phyloP scores from a whole-genome alignment of 2,329 filamentous ascomycete species.

The Fusarium luffae region DNA sequence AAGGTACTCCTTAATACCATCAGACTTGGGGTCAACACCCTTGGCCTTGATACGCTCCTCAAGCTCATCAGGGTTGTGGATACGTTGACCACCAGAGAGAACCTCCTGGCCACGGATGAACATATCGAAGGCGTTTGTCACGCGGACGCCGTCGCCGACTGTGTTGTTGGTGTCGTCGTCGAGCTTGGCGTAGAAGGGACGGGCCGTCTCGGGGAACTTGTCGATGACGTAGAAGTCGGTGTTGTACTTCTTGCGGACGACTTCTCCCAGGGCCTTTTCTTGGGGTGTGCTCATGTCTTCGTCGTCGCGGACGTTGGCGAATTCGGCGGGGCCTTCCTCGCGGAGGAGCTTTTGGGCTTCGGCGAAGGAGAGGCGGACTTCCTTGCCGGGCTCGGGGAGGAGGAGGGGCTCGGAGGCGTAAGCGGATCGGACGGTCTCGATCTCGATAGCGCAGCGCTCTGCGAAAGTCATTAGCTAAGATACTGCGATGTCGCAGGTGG shows the following conservation, averaged over 20 bases:
- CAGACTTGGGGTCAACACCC: constrained; percentile 80
- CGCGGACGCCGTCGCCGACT: constrained; percentile 48
- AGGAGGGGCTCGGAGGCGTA: constrained; percentile 84
- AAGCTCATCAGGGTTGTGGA: constrained; percentile 81
- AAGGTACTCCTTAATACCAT: constrained; percentile 89
- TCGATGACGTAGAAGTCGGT: constrained; percentile 98
- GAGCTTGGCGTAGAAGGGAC: constrained; percentile 89
- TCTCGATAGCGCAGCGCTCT: constrained; percentile 74
- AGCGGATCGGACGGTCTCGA: constrained; percentile 75
- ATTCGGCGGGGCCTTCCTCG: constrained; percentile 76
- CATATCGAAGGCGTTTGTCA: constrained; percentile 80
- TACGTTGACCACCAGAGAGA: constrained; percentile 90
- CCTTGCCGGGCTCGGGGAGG: constrained; percentile 78
- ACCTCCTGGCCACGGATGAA: constrained; percentile 96
- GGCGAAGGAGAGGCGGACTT: constrained; percentile 80
- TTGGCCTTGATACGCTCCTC: constrained; percentile 80
- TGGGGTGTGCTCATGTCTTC: constrained; percentile 85
- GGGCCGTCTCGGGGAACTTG: constrained; percentile 90
- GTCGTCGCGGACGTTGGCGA: constrained; percentile 74
- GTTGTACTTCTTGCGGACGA: constrained; percentile 88
- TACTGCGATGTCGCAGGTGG: too few species aligned
- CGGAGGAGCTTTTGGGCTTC: constrained; percentile 82
- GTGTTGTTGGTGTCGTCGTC: constrained; percentile 72
- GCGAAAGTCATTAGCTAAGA: neutral
- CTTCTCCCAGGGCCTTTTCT: constrained; percentile 87